Evolutionary conservation across 345 rosid genomes (phyloP), one percentile per base, ranked within the genome.

Genomic region (Gossypium sturtianum): DNA sequence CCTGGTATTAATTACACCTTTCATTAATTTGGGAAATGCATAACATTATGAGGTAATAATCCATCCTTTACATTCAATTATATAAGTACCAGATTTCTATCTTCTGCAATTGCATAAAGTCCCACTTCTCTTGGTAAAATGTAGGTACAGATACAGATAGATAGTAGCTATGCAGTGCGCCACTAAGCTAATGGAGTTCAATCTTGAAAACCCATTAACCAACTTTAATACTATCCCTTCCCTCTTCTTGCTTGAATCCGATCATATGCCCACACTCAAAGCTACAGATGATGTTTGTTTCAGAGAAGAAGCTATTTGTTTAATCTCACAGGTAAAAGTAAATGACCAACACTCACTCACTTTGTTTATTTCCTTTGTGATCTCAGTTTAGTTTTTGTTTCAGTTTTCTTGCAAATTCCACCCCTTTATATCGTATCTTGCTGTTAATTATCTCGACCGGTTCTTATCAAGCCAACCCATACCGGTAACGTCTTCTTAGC

Each of bases 381-480:
- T 52, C 9, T 52, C 19, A 52, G 20, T 52, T 34, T 54, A 13
- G 13, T 20, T 57, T 57, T 9, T 56, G 60, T 57, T 57, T 57
- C 29, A 57, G 61, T 20, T 83, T 49, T 83, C 82, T 74, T 49
- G 76, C 70, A 66, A 73, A 59, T 74, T 74, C 59, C 87, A 84
- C 64, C 88, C 87, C 9, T 80, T 82, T 73, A 19, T 87, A 61
- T 77, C 91, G 57, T 93, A 91, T 81, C 94, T 93, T 53, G 94
- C 97, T 16, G 83, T 86, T 25, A 93, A 89, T 80, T 93, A 93
- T 79, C 83, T 93, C 60, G 98, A 93, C 79, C 87, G 98, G 73
- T 91, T 89, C 83, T 64, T 93, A 63, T 88, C 93, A 9, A 83
- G 75, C 77, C 89, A 85, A 81, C 86, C 64, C 71, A 82, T 84